A percentile compares a stretch with the other conserved stretches of the same genome.
Conservation (phyloP, 2,329 filamentous ascomycete species). For the Penicillium sp. region DNA sequence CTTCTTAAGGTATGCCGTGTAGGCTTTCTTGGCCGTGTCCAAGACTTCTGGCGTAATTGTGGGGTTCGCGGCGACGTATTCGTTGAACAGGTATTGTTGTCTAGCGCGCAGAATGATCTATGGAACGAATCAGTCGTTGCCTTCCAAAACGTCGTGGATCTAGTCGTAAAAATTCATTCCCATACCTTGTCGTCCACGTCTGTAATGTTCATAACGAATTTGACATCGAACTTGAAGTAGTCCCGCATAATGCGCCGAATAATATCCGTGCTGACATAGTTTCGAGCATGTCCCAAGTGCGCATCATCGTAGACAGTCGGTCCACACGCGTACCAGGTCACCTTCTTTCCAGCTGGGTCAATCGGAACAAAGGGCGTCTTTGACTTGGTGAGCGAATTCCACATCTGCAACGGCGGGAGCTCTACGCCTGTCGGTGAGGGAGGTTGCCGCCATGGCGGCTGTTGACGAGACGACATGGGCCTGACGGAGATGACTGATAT, state of each 20-base stretch:
- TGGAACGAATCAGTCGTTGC: slow-evolving; percentile 16
- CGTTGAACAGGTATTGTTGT: slow-evolving; percentile 74
- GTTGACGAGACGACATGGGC: slow-evolving; percentile 44
- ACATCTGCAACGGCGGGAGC: slow-evolving; percentile 68
- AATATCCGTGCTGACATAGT: slow-evolving; percentile 90
- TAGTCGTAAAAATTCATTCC: not conserved
- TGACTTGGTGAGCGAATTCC: slow-evolving; percentile 76
- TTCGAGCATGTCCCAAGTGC: slow-evolving; percentile 81
- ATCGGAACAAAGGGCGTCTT: slow-evolving; percentile 76
- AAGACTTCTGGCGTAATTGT: slow-evolving; percentile 51
- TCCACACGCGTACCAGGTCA: slow-evolving; percentile 88
- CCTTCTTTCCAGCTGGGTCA: slow-evolving; percentile 66
- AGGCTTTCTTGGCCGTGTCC: slow-evolving; percentile 56
- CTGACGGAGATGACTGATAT: slow-evolving; percentile 24
- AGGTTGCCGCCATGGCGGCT: slow-evolving; percentile 52
- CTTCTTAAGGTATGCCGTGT: slow-evolving; percentile 64
- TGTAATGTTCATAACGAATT: slow-evolving; percentile 92
- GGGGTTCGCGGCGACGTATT: slow-evolving; percentile 63
- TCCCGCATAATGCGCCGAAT: slow-evolving; percentile 79
- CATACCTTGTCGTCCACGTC: slow-evolving; percentile 75
- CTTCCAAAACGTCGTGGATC: not conserved
- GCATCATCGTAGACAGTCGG: slow-evolving; percentile 84
- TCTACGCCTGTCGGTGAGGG: slow-evolving; percentile 35
- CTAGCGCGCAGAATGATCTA: slow-evolving; percentile 69
- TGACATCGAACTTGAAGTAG: slow-evolving; percentile 81